phyloP scores from a whole-genome alignment of 352 stramenopile species.

The Phytophthora cryptogea region DNA sequence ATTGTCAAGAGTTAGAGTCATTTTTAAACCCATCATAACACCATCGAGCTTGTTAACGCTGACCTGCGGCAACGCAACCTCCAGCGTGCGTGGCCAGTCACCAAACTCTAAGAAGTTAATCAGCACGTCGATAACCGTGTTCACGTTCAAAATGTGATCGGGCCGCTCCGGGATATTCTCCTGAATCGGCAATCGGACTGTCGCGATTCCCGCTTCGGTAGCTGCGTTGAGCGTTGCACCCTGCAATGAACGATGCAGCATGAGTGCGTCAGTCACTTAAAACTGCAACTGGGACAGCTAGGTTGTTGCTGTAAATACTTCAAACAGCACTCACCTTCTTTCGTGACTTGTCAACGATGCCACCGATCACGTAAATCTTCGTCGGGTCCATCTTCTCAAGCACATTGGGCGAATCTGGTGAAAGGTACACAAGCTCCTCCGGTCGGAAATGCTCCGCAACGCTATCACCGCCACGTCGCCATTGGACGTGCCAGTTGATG shows the following conservation, averaged over 20 bases:
- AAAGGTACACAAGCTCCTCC: constrained; percentile 71
- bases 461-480: constrained; percentile 37
- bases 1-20: constrained; percentile 5
- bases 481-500: constrained; percentile 64
- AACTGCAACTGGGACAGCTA: neutral
- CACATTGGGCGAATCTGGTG: constrained; percentile 71
- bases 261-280: neutral
- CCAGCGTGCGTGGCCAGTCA: constrained; percentile 59
- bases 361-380: constrained; percentile 84
- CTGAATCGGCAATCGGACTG: constrained; percentile 71
- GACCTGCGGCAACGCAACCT: constrained; percentile 60
- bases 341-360: constrained; percentile 80
- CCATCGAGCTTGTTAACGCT: neutral
- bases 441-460: constrained; percentile 44
- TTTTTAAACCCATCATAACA: neutral
- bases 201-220: constrained; percentile 49
- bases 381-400: constrained; percentile 54
- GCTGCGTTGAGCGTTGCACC: constrained; percentile 62
- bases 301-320: neutral
- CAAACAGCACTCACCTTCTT: constrained; percentile 51
- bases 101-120: constrained; percentile 51
- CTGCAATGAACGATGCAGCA: constrained; percentile 21
- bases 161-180: constrained; percentile 67
- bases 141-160: constrained; percentile 85
- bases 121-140: constrained; percentile 76